These are phyloP conservation scores for Torulaspora globosa DNA, from an alignment of 1,139 yeast genomes.

Conservation along the genomic window DNA sequence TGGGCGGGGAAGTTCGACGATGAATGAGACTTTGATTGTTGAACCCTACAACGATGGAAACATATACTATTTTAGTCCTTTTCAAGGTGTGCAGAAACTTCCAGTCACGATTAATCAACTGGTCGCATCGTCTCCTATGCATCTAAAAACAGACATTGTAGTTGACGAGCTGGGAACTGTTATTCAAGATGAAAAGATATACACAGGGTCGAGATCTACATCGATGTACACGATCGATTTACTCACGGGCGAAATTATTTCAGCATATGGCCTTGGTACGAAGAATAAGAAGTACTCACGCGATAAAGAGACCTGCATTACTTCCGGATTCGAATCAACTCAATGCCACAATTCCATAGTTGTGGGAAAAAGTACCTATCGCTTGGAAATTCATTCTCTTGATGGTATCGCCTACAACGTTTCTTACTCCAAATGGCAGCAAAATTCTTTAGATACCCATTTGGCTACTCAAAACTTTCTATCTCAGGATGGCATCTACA, in stretches of 20 bases:
- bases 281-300: constrained; percentile 23
- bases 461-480: constrained; percentile 49
- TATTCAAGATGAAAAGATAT: constrained; percentile 76
- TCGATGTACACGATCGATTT: constrained; percentile 73
- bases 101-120: constrained; percentile 79
- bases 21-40: constrained; percentile 61
- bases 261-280: constrained; percentile 56
- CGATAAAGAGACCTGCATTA: constrained; percentile 14
- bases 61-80: constrained; percentile 78
- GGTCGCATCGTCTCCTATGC: constrained; percentile 79
- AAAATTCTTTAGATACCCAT: constrained; percentile 77
- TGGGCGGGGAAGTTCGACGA: constrained; percentile 21
- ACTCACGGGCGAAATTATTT: constrained; percentile 69
- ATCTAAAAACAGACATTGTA: constrained; percentile 42
- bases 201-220: constrained; percentile 80
- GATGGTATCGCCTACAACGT: constrained; percentile 78
- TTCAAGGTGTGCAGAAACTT: constrained; percentile 67
- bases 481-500: constrained; percentile 66
- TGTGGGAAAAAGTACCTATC: constrained; percentile 48
- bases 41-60: constrained; percentile 89
- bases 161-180: constrained; percentile 38
- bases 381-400: constrained; percentile 60
- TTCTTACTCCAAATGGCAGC: constrained; percentile 88
- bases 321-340: constrained; percentile 11
- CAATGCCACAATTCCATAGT: constrained; percentile 32